These are phyloP conservation scores for Huntiella bhutanensis DNA, from an alignment of 2,329 filamentous ascomycete genomes.

Conservation along the genomic window DNA sequence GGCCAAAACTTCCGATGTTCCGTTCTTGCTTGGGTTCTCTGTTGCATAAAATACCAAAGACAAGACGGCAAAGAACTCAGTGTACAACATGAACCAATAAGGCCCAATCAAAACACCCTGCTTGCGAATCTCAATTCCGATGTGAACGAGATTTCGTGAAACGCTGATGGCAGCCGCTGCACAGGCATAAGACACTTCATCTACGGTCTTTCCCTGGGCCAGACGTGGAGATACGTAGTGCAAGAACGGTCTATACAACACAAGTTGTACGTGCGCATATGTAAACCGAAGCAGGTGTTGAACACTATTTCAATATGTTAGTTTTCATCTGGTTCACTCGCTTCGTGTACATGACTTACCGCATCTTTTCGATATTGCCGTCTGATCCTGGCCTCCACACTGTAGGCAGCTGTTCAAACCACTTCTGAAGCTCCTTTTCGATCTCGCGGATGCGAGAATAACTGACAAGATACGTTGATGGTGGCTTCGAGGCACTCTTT, in stretches of 20 bases:
- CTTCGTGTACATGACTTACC: slow-evolving; percentile 31
- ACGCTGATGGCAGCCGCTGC: slow-evolving; percentile 43
- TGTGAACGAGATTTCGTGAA: slow-evolving; percentile 57
- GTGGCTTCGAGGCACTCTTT: neutral
- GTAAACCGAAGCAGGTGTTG: slow-evolving; percentile 60
- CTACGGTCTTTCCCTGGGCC: slow-evolving; percentile 37
- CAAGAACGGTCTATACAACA: slow-evolving; percentile 65
- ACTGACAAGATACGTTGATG: slow-evolving; percentile 39
- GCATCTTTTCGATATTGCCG: slow-evolving; percentile 51
- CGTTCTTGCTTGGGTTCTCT: slow-evolving; percentile 59
- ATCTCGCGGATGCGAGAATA: slow-evolving; percentile 45
- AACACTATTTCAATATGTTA: slow-evolving; percentile 23
- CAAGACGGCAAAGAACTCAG: slow-evolving; percentile 63
- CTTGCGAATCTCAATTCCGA: slow-evolving; percentile 59
- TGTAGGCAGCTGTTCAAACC: slow-evolving; percentile 50
- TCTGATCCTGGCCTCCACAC: slow-evolving; percentile 65
- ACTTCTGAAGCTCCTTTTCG: slow-evolving; percentile 42
- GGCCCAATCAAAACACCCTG: slow-evolving; percentile 58
- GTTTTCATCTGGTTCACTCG: neutral
- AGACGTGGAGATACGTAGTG: slow-evolving; percentile 59
- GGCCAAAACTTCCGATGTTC: slow-evolving; percentile 59
- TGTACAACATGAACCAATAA: slow-evolving; percentile 77
- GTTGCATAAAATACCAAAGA: slow-evolving; percentile 63
- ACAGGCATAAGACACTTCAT: slow-evolving; percentile 62
- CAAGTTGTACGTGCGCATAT: slow-evolving; percentile 69